phyloP scores from a whole-genome alignment of 805 yeast species.

The Saturnispora serradocipensis region DNA sequence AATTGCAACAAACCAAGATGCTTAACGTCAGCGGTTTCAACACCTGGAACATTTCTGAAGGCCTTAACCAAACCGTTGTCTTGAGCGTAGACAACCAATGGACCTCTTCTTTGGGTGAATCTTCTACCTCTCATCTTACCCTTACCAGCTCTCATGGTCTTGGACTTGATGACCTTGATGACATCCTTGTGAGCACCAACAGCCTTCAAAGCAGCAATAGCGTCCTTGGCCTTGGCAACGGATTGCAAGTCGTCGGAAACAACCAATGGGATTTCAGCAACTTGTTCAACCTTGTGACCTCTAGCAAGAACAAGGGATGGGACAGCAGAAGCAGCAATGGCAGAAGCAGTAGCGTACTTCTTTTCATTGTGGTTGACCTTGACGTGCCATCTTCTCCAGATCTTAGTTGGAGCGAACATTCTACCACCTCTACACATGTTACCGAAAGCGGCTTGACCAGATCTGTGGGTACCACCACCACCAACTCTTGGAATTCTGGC shows the following conservation, averaged over 20 bases:
- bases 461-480: conserved; percentile 99
- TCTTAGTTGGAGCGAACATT: conserved; percentile 99
- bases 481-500: conserved; percentile 99
- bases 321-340: conserved; percentile 98
- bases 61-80: conserved; percentile 98
- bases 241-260: conserved; percentile 89
- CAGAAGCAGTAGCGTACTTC: conserved; percentile 99
- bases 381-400: conserved; percentile 99
- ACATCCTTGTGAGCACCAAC: conserved; percentile 98
- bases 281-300: conserved; percentile 99
- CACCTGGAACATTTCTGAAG: conserved; percentile 99
- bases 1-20: conserved; percentile 93
- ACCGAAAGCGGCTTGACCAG: conserved; percentile 99
- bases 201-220: conserved; percentile 95
- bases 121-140: conserved; percentile 99
- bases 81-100: conserved; percentile 95
- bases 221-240: conserved; percentile 94
- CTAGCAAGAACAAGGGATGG: conserved; percentile 98
- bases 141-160: conserved; percentile 99
- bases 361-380: conserved; percentile 99
- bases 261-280: conserved; percentile 97
- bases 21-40: conserved; percentile 89
- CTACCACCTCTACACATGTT: conserved; percentile 99
- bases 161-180: conserved; percentile 95
- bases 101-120: conserved; percentile 99